A percentile compares a stretch with the other conserved stretches of the same genome.
Conservation (phyloP, 306 rosid genomes). For the Cajanus cajan region DNA sequence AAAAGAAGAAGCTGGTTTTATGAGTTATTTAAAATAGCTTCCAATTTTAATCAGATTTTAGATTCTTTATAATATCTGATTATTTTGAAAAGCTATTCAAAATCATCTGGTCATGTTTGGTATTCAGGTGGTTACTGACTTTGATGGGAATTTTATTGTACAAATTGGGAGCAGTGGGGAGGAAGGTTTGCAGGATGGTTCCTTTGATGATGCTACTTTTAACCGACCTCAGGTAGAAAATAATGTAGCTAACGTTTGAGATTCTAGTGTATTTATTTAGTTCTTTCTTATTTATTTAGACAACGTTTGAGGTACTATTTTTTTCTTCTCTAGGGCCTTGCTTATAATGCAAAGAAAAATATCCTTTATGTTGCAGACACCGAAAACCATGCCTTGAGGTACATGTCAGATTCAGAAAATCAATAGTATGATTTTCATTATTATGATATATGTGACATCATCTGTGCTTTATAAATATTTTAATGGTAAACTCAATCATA, state of each 20-base stretch:
- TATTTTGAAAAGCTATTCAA: not conserved
- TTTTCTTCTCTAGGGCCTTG: slow-evolving; percentile 70
- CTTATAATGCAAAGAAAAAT: slow-evolving; percentile 86
- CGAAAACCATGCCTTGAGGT: slow-evolving; percentile 98
- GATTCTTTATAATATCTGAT: no score
- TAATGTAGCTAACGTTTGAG: not conserved
- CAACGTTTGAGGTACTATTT: slow-evolving; percentile 16
- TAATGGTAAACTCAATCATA: slow-evolving; percentile 14
- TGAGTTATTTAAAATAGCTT: no score
- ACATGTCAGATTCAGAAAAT: slow-evolving; percentile 32
- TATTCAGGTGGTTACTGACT: slow-evolving; percentile 81
- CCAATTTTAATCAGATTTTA: no score
- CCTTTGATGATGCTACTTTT: slow-evolving; percentile 81
- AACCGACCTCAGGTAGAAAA: slow-evolving; percentile 85
- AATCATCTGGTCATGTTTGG: slow-evolving; percentile 37
- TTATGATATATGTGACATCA: slow-evolving; percentile 13
- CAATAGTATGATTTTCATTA: not conserved
- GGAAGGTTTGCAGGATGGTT: slow-evolving; percentile 89
- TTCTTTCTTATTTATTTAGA: slow-evolving; percentile 24
- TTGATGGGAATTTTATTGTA: slow-evolving; percentile 69
- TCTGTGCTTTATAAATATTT: slow-evolving; percentile 4
- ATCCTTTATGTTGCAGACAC: slow-evolving; percentile 92
- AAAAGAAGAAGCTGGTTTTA: no score
- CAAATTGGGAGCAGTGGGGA: slow-evolving; percentile 97
- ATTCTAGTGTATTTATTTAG: slow-evolving; percentile 7